Conservation (phyloP, 2,329 filamentous ascomycete genomes). For the Cytospora piceicola region DNA sequence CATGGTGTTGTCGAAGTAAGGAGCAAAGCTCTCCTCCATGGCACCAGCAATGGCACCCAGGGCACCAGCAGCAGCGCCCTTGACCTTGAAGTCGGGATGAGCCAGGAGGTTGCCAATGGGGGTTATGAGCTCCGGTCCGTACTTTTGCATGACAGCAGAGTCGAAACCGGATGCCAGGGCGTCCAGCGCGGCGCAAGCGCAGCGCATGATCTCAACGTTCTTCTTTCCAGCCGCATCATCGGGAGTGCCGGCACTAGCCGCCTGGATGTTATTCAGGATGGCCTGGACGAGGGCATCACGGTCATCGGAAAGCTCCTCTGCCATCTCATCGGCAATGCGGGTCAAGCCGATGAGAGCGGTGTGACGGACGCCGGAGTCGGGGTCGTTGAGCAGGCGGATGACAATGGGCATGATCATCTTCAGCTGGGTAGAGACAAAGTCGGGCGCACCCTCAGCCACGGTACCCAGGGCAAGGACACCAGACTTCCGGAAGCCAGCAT, state of each 20-base stretch:
- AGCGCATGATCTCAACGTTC: constrained; percentile 84
- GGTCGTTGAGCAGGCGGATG: constrained; percentile 80
- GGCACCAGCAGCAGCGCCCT: constrained; percentile 85
- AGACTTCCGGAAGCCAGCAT: constrained; percentile 82
- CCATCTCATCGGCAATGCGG: constrained; percentile 88
- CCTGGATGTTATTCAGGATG: constrained; percentile 85
- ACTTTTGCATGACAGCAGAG: constrained; percentile 76
- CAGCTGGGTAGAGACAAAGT: constrained; percentile 95
- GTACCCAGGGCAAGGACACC: constrained; percentile 91
- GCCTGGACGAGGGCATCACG: constrained; percentile 84
- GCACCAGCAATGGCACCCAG: constrained; percentile 89
- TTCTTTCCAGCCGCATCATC: constrained; percentile 70
- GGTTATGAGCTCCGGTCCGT: constrained; percentile 80
- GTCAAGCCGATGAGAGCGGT: constrained; percentile 87
- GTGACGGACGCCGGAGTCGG: constrained; percentile 81
- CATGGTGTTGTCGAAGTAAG: constrained; percentile 94
- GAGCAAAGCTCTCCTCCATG: constrained; percentile 79
- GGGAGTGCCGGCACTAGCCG: constrained; percentile 69
- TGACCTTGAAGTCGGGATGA: constrained; percentile 86
- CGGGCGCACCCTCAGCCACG: constrained; percentile 93
- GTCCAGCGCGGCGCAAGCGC: constrained; percentile 87
- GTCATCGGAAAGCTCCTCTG: constrained; percentile 84
- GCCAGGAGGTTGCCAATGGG: constrained; percentile 83
- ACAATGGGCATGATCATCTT: constrained; percentile 83
- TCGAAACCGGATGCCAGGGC: constrained; percentile 87